Evolutionary conservation across 805 yeast species (phyloP).

Genomic region (Candida sithepensis): DNA sequence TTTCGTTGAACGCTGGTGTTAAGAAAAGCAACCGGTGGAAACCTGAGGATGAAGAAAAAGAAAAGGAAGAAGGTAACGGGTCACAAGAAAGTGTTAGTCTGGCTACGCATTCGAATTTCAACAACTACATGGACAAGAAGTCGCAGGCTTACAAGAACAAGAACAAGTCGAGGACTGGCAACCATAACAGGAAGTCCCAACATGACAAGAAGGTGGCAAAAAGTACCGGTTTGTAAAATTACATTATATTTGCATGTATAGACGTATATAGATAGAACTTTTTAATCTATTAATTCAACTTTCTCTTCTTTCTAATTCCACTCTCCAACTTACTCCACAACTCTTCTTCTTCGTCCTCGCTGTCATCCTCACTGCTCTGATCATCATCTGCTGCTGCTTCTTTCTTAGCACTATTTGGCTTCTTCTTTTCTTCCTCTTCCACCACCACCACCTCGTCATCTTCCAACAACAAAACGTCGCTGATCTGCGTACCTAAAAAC

Average conservation of each 20-base stretch:
- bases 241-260: no score
- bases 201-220: conserved; percentile 52
- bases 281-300: conserved; percentile 8
- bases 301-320: conserved; percentile 26
- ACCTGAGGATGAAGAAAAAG: conserved; percentile 6
- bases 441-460: conserved; percentile 35
- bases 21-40: conserved; percentile 22
- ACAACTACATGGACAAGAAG: conserved; percentile 22
- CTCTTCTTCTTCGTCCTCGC: conserved; percentile 31
- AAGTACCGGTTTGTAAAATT: background rate
- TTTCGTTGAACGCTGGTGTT: conserved; percentile 20
- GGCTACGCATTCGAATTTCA: conserved; percentile 1
- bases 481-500: conserved; percentile 70
- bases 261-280: no score
- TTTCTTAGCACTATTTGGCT: conserved; percentile 28
- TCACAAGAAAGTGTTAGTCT: conserved; percentile 3
- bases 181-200: conserved; percentile 62
- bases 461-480: conserved; percentile 48
- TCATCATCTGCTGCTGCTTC: conserved; percentile 25
- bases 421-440: conserved; percentile 34
- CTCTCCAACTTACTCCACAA: conserved; percentile 30
- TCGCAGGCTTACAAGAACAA: conserved; percentile 46
- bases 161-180: conserved; percentile 54
- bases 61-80: background rate
- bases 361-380: conserved; percentile 30